These are phyloP conservation scores for Thielaviopsis euricoi DNA, from an alignment of 2,329 filamentous ascomycete species.

Conservation along the genomic window DNA sequence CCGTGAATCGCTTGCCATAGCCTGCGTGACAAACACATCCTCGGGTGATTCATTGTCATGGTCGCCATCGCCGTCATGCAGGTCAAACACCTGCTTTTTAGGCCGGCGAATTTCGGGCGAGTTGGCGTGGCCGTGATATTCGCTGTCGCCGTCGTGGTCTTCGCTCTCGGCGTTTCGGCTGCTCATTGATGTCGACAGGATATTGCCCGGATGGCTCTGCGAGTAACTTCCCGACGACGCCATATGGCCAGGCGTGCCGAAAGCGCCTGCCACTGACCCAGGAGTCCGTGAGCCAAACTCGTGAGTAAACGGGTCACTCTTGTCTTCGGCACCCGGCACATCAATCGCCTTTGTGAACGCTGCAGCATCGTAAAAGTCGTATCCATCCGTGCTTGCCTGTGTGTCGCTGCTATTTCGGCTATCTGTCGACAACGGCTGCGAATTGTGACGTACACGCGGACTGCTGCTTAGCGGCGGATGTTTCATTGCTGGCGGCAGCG, in stretches of 20 bases:
- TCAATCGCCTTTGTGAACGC: conserved; percentile 35
- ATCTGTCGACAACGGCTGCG: conserved; percentile 31
- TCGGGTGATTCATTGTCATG: neutral
- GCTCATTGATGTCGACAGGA: neutral
- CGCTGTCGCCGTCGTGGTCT: neutral
- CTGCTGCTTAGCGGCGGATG: conserved; percentile 20
- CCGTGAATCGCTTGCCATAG: neutral
- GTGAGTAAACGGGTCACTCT: neutral
- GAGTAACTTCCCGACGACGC: neutral
- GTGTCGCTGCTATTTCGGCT: conserved; percentile 33
- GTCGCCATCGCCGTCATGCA: neutral
- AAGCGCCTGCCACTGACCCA: neutral
- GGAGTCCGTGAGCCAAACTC: conserved; percentile 4
- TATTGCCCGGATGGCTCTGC: neutral
- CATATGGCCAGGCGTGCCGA: neutral
- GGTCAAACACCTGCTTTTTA: neutral
- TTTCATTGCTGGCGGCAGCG: conserved; percentile 31
- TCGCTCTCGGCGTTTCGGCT: neutral
- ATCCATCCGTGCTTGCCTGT: conserved; percentile 39
- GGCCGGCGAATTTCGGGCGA: neutral
- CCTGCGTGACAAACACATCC: neutral
- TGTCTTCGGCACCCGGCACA: conserved; percentile 23
- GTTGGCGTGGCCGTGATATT: neutral
- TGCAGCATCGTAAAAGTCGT: conserved; percentile 50
- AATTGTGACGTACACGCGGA: conserved; percentile 31